Percentiles rank a stretch among this genome's conserved stretches.
phyloP scores from a whole-genome alignment of 163 green algal genomes.

The Prototheca cutis region DNA sequence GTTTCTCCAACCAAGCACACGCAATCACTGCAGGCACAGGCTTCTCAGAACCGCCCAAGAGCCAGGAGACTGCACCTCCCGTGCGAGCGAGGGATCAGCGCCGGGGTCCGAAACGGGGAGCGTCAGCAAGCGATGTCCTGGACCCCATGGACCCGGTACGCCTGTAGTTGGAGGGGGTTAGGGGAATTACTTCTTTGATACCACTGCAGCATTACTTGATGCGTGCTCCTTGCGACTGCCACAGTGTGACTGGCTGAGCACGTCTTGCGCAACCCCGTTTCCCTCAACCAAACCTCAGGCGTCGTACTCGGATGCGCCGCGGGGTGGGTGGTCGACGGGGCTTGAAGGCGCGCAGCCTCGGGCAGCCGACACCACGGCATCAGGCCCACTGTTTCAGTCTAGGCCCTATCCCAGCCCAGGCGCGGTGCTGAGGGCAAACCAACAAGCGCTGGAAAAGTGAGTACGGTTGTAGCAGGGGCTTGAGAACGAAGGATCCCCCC shows the following conservation, averaged over 20 bases:
- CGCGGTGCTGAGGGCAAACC: slow-evolving; percentile 56
- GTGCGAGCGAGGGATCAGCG: no score
- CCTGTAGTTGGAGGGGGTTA: no score
- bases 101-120: neutral
- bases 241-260: no score
- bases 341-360: slow-evolving; percentile 55
- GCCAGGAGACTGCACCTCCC: no score
- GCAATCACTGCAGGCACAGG: no score
- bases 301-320: slow-evolving; percentile 69
- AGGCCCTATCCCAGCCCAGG: slow-evolving; percentile 62
- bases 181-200: no score
- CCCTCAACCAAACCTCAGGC: slow-evolving; percentile 44
- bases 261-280: no score
- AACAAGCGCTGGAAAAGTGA: slow-evolving; percentile 22
- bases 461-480: neutral
- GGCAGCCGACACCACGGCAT: slow-evolving; percentile 64
- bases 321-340: slow-evolving; percentile 51
- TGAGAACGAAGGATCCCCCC: no score
- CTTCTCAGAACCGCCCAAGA: no score
- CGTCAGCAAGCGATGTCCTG: slow-evolving; percentile 31
- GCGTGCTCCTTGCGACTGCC: no score
- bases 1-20: no score
- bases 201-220: no score
- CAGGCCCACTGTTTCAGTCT: slow-evolving; percentile 64
- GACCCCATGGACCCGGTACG: slow-evolving; percentile 72